A percentile compares a stretch with the other conserved stretches of the same genome.
These are phyloP conservation scores for Colletotrichum coccodes DNA, from an alignment of 2,329 filamentous ascomycete genomes.

Conservation along the genomic window DNA sequence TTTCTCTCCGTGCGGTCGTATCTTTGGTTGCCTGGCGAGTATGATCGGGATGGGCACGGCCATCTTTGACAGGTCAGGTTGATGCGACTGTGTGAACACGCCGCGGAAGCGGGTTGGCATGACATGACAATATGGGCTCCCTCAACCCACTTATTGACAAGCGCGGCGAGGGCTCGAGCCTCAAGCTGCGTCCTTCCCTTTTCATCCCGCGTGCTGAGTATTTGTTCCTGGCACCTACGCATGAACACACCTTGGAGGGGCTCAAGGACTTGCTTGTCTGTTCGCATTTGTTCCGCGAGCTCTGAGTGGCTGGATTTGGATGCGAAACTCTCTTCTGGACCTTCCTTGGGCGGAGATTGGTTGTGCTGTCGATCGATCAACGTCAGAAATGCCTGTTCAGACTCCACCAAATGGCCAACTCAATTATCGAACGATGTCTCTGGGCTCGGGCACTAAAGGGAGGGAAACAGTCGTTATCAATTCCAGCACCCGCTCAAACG, in stretches of 20 bases:
- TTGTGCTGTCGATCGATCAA: slow-evolving; percentile 19
- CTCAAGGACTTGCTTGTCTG: slow-evolving; percentile 20
- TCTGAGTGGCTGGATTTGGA: slow-evolving; percentile 12
- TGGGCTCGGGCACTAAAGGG: slow-evolving; percentile 12
- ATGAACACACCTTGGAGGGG: slow-evolving; percentile 19
- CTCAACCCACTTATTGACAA: slow-evolving; percentile 19
- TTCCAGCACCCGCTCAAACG: background rate
- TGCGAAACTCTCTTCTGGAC: slow-evolving; percentile 17
- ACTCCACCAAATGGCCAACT: slow-evolving; percentile 19
- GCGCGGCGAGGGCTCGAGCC: slow-evolving; percentile 24
- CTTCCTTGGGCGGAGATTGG: slow-evolving; percentile 1
- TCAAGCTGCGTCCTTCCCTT: background rate
- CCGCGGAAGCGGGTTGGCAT: background rate
- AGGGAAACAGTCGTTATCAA: background rate
- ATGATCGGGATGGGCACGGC: background rate
- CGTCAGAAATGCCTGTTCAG: slow-evolving; percentile 27
- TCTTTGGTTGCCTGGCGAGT: background rate
- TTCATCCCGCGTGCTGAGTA: background rate
- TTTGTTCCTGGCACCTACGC: slow-evolving; percentile 11
- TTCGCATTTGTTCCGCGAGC: background rate
- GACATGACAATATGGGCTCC: slow-evolving; percentile 21
- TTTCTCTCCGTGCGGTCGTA: background rate
- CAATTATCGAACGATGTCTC: slow-evolving; percentile 29
- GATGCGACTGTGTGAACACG: slow-evolving; percentile 1
- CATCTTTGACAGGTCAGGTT: background rate